These are phyloP conservation scores for Saccharomyces jurei DNA, from an alignment of 805 yeast genomes.

Conservation along the genomic window DNA sequence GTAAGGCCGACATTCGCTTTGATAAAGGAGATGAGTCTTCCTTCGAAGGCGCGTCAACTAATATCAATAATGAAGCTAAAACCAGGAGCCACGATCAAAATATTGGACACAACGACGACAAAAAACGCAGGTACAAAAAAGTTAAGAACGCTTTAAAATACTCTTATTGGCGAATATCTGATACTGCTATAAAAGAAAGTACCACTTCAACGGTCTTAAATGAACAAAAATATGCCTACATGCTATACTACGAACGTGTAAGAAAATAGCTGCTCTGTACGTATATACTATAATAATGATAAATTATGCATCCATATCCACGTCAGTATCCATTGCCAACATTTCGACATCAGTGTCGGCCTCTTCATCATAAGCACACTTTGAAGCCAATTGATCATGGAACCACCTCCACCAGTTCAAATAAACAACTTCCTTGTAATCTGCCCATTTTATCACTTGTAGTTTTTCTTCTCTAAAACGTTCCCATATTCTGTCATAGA, in stretches of 20 bases:
- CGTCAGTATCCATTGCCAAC: constrained; percentile 8
- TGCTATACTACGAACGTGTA: constrained; percentile 70
- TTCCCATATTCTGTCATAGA: constrained; percentile 20
- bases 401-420: constrained; percentile 29
- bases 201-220: constrained; percentile 47
- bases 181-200: constrained; percentile 59
- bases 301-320: constrained; percentile 9
- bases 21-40: neutral
- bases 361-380: neutral
- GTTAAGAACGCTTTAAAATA: constrained; percentile 46
- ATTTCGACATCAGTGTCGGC: constrained; percentile 4
- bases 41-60: neutral
- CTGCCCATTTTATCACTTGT: constrained; percentile 26
- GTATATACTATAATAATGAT: neutral
- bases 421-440: constrained; percentile 15
- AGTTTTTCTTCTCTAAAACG: constrained; percentile 19
- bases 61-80: neutral
- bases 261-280: neutral
- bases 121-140: constrained; percentile 34
- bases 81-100: neutral
- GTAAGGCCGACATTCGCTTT: constrained; percentile 45
- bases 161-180: constrained; percentile 85
- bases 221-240: constrained; percentile 72
- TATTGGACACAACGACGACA: neutral
- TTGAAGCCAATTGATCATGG: constrained; percentile 5